A percentile compares a stretch with the other conserved stretches of the same genome.
These are phyloP conservation scores for Tothia fuscella DNA, from an alignment of 2,329 filamentous ascomycete species.

Conservation along the genomic window DNA sequence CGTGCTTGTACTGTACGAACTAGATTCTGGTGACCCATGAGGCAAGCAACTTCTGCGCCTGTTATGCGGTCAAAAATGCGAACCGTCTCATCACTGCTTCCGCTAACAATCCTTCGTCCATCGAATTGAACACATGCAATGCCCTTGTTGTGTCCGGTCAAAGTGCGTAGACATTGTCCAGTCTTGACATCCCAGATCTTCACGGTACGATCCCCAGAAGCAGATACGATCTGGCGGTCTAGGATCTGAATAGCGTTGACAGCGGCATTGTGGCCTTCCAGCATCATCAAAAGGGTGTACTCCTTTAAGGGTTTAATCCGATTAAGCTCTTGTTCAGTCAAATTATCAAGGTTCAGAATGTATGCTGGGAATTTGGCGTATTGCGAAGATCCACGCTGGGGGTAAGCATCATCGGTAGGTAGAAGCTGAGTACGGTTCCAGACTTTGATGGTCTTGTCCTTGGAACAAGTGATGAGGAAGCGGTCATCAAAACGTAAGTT, in stretches of 20 bases:
- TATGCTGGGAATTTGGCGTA: constrained; percentile 40
- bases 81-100: constrained; percentile 91
- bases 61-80: constrained; percentile 86
- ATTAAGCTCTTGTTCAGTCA: constrained; percentile 26
- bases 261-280: constrained; percentile 78
- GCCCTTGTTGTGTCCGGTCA: constrained; percentile 81
- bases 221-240: constrained; percentile 78
- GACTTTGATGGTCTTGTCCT: constrained; percentile 93
- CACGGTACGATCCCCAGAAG: constrained; percentile 84
- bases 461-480: constrained; percentile 91
- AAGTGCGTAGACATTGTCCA: constrained; percentile 62
- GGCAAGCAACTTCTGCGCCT: constrained; percentile 76
- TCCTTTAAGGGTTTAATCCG: constrained; percentile 48
- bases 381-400: constrained; percentile 20
- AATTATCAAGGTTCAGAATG: constrained; percentile 38
- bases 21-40: constrained; percentile 69
- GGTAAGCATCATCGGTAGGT: constrained; percentile 28
- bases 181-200: constrained; percentile 89
- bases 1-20: constrained; percentile 92
- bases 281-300: constrained; percentile 64
- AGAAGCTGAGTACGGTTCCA: constrained; percentile 60
- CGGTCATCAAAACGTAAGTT: constrained; percentile 87
- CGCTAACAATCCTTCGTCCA: constrained; percentile 82
- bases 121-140: constrained; percentile 98
- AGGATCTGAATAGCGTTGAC: constrained; percentile 94